A percentile compares a stretch with the other conserved stretches of the same genome.
Conservation (phyloP, 2,329 filamentous ascomycete genomes). For the Bertia moriformis region DNA sequence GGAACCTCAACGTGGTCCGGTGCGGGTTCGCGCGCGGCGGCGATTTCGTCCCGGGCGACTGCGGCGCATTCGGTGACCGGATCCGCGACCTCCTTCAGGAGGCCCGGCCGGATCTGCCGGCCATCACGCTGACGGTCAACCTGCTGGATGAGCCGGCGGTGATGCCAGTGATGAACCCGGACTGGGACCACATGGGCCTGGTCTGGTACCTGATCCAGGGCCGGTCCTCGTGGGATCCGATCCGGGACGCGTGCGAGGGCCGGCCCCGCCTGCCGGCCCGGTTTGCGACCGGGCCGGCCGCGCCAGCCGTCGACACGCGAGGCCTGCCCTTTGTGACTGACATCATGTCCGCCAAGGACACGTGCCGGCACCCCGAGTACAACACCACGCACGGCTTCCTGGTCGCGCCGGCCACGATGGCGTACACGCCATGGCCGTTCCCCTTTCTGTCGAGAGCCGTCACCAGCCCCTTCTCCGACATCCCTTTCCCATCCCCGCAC, state of each 20-base stretch:
- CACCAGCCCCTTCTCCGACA: conserved; percentile 31
- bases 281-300: background rate
- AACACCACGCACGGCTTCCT: conserved; percentile 26
- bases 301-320: conserved; percentile 6
- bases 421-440: conserved; percentile 19
- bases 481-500: conserved; percentile 33
- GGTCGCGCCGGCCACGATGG: conserved; percentile 24
- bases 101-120: conserved; percentile 12
- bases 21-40: conserved; percentile 7
- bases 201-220: background rate
- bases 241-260: conserved; percentile 15
- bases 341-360: conserved; percentile 11
- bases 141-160: conserved; percentile 31
- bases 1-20: conserved; percentile 4
- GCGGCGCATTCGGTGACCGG: background rate
- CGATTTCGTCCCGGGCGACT: background rate
- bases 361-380: conserved; percentile 30
- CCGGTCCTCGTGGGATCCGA: conserved; percentile 10
- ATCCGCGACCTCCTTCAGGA: conserved; percentile 9
- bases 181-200: too few relatives aligned
- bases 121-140: conserved; percentile 27
- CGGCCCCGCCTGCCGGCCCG: background rate
- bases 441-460: conserved; percentile 30
- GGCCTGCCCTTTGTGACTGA: conserved; percentile 21
- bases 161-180: conserved; percentile 7